These are phyloP conservation scores for Acanthamoeba triangularis DNA, from an alignment of 208 protist species.

Conservation along the genomic window DNA sequence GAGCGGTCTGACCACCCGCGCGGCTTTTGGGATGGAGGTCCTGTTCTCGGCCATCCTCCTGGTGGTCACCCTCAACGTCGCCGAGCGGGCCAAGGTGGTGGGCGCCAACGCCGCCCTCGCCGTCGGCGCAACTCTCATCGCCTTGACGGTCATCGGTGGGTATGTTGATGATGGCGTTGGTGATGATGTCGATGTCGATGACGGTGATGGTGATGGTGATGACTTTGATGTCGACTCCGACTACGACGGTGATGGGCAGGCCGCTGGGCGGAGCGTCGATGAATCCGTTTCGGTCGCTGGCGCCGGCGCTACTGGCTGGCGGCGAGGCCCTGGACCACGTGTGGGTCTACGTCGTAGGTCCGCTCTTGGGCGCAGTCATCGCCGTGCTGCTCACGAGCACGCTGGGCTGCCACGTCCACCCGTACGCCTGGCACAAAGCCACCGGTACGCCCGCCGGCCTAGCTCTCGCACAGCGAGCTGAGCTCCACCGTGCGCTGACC, in stretches of 20 bases:
- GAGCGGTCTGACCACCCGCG: background rate
- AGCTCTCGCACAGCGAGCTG: background rate
- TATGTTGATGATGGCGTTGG: too few relatives aligned
- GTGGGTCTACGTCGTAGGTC: constrained; percentile 27
- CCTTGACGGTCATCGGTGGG: background rate
- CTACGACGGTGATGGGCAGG: background rate
- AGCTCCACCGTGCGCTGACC: background rate
- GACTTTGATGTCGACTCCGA: background rate
- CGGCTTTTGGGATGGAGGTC: background rate
- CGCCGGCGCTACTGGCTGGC: constrained; percentile 3
- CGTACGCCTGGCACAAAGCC: background rate
- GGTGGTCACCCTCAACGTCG: background rate
- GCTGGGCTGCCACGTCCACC: background rate
- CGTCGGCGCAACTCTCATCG: background rate
- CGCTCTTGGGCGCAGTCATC: constrained; percentile 8
- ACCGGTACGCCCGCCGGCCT: background rate
- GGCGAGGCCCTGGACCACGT: background rate
- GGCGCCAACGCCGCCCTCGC: constrained; percentile 29
- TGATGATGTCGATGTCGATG: too few relatives aligned
- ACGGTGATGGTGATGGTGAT: background rate
- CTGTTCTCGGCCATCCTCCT: background rate
- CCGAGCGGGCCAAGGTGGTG: constrained; percentile 32
- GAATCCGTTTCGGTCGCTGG: constrained; percentile 39
- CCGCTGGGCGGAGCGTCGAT: constrained; percentile 33
- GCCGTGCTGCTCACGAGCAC: background rate